Base-by-base conservation (phyloP, 2,329 filamentous ascomycete species). In the Venturiaceae sp. region DNA sequence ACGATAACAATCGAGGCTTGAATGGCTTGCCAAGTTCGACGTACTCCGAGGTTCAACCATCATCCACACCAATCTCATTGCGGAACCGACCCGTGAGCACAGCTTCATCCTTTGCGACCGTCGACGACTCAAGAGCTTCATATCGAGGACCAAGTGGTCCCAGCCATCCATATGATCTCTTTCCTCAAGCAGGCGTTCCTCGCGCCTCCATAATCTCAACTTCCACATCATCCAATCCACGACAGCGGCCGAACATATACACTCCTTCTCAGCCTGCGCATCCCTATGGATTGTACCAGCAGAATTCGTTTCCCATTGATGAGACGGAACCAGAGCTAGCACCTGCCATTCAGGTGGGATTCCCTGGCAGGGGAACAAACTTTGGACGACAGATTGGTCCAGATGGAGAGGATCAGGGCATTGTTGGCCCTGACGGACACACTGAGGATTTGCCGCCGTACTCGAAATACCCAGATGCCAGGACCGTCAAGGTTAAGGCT, bases 401-500 rank as follows among this genome's bases (percentile, higher is more conserved):
- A 0, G 88, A 91, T 59, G 90, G 90, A 56, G 90, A 96, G 72
- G 92, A 96, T 65, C 90, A 87, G 52, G 91, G 92, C 68, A 83
- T 96, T 57, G 86, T 96, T 55, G 91, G 91, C 1, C 88, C 88
- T 0, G 84, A 95, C 66, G 92, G 92, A 1, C 91, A 96, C 68
- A 86, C 88, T 1, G 92, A 97, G 71, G 90, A 95, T 70, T 76
- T 96, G 19, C 92, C 92, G 13, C 92, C 92, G 0, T 97, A 97
- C 68, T 89, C 90, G 14, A 81, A 90, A 69, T 96, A 95, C 71
- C 90, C 92, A 2, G 88, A 95, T 56, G 87, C 90, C 59, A 77
- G 85, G 26, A 28, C 54, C 8, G 34, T 28, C 14, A 53, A 39
- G 36, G n/a, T 39, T 39, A n/a, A 37, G 52, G 68, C 44, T 19